Conservation (phyloP, 2,329 filamentous ascomycete species). For the Magnaporthiopsis poae region DNA sequence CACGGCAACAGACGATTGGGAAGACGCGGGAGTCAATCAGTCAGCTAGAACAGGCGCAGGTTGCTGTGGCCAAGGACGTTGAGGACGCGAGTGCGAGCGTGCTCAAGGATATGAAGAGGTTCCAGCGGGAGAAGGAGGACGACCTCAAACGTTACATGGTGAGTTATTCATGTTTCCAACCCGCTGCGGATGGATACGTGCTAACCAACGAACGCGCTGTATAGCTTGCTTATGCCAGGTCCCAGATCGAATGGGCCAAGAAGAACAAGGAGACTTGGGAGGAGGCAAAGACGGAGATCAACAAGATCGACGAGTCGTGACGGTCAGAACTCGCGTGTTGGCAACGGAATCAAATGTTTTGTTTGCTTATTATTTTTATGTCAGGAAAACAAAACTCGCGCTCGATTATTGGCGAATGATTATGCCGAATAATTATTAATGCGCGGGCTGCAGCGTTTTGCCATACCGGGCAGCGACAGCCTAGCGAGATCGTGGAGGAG, state of each 20-base stretch:
- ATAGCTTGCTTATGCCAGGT: slow-evolving; percentile 82
- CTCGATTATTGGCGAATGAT: background rate
- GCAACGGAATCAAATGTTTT: background rate
- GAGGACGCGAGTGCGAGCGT: slow-evolving; percentile 85
- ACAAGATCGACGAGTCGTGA: slow-evolving; percentile 65
- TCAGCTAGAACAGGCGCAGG: slow-evolving; percentile 81
- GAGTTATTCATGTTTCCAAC: slow-evolving; percentile 26
- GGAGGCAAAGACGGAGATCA: slow-evolving; percentile 75
- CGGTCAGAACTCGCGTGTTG: background rate
- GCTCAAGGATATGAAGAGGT: slow-evolving; percentile 78
- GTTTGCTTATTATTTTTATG: background rate
- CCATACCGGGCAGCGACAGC: background rate
- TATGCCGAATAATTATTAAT: background rate
- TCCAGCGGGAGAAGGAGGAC: slow-evolving; percentile 91
- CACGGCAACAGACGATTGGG: slow-evolving; percentile 82
- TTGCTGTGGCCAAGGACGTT: slow-evolving; percentile 82
- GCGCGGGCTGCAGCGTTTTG: background rate
- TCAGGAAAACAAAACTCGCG: background rate
- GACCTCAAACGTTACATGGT: slow-evolving; percentile 95
- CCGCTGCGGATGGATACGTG: background rate
- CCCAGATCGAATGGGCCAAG: slow-evolving; percentile 87
- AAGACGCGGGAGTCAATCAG: slow-evolving; percentile 84
- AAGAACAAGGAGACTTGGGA: slow-evolving; percentile 89
- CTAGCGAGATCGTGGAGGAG: background rate
- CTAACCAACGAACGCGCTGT: background rate